Conservation (phyloP, 164 flowering plant genomes). For the Vitis riparia region DNA sequence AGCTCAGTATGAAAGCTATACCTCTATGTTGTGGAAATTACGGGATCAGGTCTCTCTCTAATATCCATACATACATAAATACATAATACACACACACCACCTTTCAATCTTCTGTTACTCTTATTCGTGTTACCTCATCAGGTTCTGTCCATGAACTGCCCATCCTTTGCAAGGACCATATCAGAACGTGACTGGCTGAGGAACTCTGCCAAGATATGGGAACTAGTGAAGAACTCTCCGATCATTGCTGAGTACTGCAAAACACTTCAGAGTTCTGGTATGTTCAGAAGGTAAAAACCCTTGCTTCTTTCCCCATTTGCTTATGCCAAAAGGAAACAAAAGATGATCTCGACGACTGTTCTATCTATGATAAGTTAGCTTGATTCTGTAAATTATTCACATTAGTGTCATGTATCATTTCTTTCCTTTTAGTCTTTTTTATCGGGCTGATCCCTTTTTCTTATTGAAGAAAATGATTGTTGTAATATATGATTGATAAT, state of each 20-base stretch:
- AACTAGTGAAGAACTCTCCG: conserved; percentile 68
- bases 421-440: too few species aligned
- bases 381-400: too few species aligned
- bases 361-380: too few species aligned
- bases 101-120: neutral
- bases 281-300: conserved; percentile 55
- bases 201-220: conserved; percentile 87
- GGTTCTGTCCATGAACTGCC: conserved; percentile 68
- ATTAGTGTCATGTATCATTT: too few species aligned
- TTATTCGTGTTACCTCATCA: conserved; percentile 16
- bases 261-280: conserved; percentile 64
- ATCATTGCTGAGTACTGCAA: conserved; percentile 64
- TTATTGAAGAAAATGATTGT: too few species aligned
- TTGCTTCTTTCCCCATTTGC: too few species aligned
- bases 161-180: conserved; percentile 64
- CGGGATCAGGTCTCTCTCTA: conserved; percentile 65
- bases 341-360: too few species aligned
- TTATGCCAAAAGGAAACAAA: too few species aligned
- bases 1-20: conserved; percentile 53
- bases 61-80: neutral
- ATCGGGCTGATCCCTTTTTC: too few species aligned
- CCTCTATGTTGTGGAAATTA: conserved; percentile 47
- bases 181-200: conserved; percentile 89
- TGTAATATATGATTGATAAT: too few species aligned
- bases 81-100: neutral